Evolutionary conservation across 352 stramenopile species (phyloP).

Genomic region (Plasmopara viticola): DNA sequence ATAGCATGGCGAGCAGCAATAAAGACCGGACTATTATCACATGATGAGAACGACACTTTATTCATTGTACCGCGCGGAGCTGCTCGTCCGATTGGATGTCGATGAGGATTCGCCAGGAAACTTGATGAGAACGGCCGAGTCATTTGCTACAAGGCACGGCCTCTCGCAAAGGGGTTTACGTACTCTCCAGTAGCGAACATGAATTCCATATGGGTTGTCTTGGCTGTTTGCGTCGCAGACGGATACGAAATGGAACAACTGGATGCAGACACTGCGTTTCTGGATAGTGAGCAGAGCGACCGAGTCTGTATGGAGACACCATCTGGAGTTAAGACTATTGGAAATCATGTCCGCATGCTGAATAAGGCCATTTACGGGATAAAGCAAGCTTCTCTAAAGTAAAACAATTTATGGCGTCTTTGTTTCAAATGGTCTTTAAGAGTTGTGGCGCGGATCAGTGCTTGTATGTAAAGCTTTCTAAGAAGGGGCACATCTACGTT

Average conservation of each 20-base stretch:
- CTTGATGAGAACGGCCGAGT: too few species aligned
- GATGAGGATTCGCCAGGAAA: too few species aligned
- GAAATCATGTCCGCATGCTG: conserved; percentile 5
- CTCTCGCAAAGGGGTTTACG: too few species aligned
- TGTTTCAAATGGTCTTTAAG: conserved; percentile 4
- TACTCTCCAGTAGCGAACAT: too few species aligned
- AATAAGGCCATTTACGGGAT: conserved; percentile 17
- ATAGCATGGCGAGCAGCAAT: too few species aligned
- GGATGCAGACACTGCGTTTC: conserved; percentile 35
- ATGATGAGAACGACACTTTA: too few species aligned
- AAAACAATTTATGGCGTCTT: conserved; percentile 3
- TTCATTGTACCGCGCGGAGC: too few species aligned
- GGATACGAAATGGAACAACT: conserved; percentile 27
- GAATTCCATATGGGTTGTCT: too few species aligned
- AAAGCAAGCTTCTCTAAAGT: conserved; percentile 18
- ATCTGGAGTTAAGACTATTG: not conserved
- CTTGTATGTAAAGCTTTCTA: conserved; percentile 12
- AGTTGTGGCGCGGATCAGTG: conserved; percentile 16
- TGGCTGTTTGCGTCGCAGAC: too few species aligned
- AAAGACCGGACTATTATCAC: too few species aligned
- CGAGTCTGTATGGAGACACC: conserved; percentile 14
- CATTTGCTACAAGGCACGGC: too few species aligned
- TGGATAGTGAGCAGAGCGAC: conserved; percentile 13
- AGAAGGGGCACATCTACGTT: conserved; percentile 8
- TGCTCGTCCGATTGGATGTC: too few species aligned